These are phyloP conservation scores for Fraxinus angustifolia DNA, from an alignment of 305 asterid species.

Conservation along the genomic window DNA sequence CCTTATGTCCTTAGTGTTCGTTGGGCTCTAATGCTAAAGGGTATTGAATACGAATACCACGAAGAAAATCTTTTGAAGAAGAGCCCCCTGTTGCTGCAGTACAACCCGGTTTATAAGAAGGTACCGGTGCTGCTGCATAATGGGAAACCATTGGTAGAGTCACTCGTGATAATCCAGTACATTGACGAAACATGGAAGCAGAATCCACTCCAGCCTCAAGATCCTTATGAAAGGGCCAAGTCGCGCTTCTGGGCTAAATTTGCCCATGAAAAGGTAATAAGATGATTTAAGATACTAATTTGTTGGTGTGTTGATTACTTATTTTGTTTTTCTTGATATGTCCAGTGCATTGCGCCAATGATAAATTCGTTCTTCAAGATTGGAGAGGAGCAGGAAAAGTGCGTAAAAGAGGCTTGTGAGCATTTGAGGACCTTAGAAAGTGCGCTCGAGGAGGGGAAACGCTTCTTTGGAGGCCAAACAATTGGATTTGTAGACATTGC, in stretches of 20 bases:
- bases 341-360: constrained; percentile 28
- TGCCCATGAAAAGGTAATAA: constrained; percentile 27
- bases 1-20: constrained; percentile 25
- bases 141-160: constrained; percentile 26
- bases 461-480: constrained; percentile 18
- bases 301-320: background rate
- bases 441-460: constrained; percentile 19
- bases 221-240: constrained; percentile 24
- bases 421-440: constrained; percentile 17
- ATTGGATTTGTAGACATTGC: constrained; percentile 30
- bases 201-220: constrained; percentile 25
- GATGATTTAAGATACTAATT: background rate
- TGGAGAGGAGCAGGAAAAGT: constrained; percentile 26
- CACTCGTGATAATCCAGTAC: constrained; percentile 27
- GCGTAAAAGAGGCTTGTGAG: constrained; percentile 27
- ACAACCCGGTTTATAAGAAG: constrained; percentile 26
- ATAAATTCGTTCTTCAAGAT: constrained; percentile 10
- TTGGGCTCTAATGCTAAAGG: constrained; percentile 31
- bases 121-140: constrained; percentile 28
- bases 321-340: constrained; percentile 5
- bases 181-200: constrained; percentile 32
- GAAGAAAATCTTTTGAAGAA: constrained; percentile 31
- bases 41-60: constrained; percentile 25
- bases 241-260: constrained; percentile 33
- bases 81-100: constrained; percentile 25